Evolutionary conservation across 306 rosid genomes (phyloP).

Genomic region (Medicago ruthenica): DNA sequence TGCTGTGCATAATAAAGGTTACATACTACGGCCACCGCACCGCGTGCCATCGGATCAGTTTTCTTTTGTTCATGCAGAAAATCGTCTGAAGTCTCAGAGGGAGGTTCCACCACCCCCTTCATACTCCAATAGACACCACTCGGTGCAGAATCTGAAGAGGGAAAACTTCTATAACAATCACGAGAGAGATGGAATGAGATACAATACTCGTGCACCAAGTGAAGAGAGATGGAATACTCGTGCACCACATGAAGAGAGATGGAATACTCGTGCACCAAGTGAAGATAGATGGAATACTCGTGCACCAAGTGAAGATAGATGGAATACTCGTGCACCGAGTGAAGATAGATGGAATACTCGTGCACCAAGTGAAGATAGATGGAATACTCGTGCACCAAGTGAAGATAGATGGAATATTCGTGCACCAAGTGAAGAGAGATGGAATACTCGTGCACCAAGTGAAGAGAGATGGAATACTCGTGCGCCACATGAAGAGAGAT

Average conservation of each 20-base stretch:
- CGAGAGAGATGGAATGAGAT: conserved; percentile 73
- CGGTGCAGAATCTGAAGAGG: conserved; percentile 55
- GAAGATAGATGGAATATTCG: background rate
- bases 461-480: conserved; percentile 9
- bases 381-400: background rate
- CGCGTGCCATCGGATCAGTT: conserved; percentile 78
- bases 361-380: background rate
- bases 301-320: conserved; percentile 2
- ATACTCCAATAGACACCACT: conserved; percentile 67
- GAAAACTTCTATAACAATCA: conserved; percentile 72
- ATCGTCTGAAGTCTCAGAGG: conserved; percentile 57
- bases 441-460: background rate
- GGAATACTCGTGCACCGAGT: background rate
- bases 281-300: background rate
- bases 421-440: conserved; percentile 5
- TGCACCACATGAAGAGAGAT: conserved; percentile 40
- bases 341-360: conserved; percentile 14
- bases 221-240: conserved; percentile 82
- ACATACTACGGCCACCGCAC: conserved; percentile 75
- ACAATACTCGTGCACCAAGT: conserved; percentile 39
- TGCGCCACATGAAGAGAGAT: background rate
- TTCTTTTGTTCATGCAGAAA: conserved; percentile 80
- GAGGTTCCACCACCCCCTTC: conserved; percentile 70
- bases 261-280: background rate
- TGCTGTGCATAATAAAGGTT: conserved; percentile 59